Conservation (phyloP, 768 basidiomycete species). For the Daedalea quercina region DNA sequence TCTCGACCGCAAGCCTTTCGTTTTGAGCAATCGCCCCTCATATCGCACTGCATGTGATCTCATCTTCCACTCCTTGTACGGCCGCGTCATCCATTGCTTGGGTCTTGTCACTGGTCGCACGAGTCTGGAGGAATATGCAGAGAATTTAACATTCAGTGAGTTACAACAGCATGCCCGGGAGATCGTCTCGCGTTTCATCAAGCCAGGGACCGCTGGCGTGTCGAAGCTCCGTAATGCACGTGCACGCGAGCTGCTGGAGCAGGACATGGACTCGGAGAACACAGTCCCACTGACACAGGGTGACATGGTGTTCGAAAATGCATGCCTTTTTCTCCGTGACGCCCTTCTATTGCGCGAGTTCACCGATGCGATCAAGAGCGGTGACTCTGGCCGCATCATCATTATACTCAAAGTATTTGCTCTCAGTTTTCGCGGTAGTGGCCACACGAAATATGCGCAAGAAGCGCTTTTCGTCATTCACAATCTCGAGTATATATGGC, state of each 20-base stretch:
- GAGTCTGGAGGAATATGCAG: conserved; percentile 16
- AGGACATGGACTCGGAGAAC: neutral
- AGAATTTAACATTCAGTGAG: conserved; percentile 12
- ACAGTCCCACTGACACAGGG: neutral
- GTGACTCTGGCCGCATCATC: conserved; percentile 24
- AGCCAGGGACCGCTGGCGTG: conserved; percentile 8
- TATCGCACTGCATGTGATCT: conserved; percentile 25
- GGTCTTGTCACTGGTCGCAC: conserved; percentile 12
- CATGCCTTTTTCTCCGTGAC: conserved; percentile 23
- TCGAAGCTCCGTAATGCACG: conserved; percentile 12
- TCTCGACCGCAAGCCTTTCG: conserved; percentile 17
- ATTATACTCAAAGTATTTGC: conserved; percentile 18
- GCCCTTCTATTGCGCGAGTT: conserved; percentile 21
- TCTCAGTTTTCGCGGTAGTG: conserved; percentile 19
- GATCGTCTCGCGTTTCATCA: conserved; percentile 20
- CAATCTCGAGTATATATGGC: conserved; percentile 14
- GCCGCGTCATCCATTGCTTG: conserved; percentile 22
- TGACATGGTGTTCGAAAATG: conserved; percentile 19
- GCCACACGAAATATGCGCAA: conserved; percentile 23
- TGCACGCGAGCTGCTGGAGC: neutral
- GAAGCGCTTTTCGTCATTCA: conserved; percentile 12
- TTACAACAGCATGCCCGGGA: conserved; percentile 15
- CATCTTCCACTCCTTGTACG: conserved; percentile 23
- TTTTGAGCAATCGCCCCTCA: conserved; percentile 20
- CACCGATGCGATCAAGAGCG: conserved; percentile 22